These are phyloP conservation scores for Eugenia klotzschiana DNA, from an alignment of 441 rosid genomes.

Conservation along the genomic window DNA sequence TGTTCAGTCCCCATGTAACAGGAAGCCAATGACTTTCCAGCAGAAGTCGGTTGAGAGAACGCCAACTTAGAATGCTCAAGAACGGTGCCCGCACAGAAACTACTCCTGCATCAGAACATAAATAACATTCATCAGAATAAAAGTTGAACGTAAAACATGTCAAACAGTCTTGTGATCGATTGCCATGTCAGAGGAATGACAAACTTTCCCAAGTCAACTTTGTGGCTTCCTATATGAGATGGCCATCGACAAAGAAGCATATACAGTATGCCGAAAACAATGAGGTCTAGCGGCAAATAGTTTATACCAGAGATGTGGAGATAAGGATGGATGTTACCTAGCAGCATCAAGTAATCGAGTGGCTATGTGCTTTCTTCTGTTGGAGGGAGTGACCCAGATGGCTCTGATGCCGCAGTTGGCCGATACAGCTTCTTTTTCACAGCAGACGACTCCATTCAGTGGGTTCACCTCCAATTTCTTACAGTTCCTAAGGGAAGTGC, in stretches of 20 bases:
- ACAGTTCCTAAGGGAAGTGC: slow-evolving; percentile 4
- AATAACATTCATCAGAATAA: not conserved
- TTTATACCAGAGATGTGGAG: not conserved
- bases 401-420: slow-evolving; percentile 77
- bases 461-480: slow-evolving; percentile 6
- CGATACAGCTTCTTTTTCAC: slow-evolving; percentile 37
- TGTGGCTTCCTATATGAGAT: not conserved
- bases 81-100: slow-evolving; percentile 29
- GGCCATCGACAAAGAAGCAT: not conserved
- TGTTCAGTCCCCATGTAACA: slow-evolving; percentile 25
- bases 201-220: not conserved
- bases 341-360: slow-evolving; percentile 50
- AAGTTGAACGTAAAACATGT: not conserved
- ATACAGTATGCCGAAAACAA: not conserved
- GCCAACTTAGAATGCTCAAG: slow-evolving; percentile 47
- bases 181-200: not conserved
- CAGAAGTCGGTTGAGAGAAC: slow-evolving; percentile 60
- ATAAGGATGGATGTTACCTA: slow-evolving; percentile 25
- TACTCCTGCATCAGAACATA: slow-evolving; percentile 33
- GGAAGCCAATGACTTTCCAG: slow-evolving; percentile 62
- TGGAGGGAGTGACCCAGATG: slow-evolving; percentile 73
- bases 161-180: not conserved
- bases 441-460: slow-evolving; percentile 28
- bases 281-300: not conserved
- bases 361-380: slow-evolving; percentile 70